Evolutionary conservation across 1,139 yeast genomes (phyloP).

Genomic region (Citeromyces hawaiiensis): DNA sequence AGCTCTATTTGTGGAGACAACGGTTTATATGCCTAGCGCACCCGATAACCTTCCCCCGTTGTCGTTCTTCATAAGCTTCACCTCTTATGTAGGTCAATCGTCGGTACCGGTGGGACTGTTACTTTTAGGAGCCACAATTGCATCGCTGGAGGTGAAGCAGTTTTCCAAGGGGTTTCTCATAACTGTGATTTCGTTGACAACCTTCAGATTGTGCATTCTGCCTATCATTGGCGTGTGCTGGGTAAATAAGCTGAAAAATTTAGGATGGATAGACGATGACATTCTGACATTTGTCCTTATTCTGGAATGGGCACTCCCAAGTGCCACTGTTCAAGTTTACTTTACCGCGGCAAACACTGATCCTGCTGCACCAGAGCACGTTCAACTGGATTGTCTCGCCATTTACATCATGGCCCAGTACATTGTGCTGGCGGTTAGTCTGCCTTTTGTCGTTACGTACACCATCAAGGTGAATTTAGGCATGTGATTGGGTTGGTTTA

Average conservation of each 20-base stretch:
- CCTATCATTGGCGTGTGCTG: slow-evolving; percentile 55
- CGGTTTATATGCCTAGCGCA: slow-evolving; percentile 42
- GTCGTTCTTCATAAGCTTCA: slow-evolving; percentile 67
- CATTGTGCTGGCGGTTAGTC: slow-evolving; percentile 36
- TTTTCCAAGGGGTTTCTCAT: slow-evolving; percentile 76
- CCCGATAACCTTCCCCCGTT: slow-evolving; percentile 79
- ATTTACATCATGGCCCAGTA: slow-evolving; percentile 62
- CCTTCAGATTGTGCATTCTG: slow-evolving; percentile 34
- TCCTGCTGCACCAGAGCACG: slow-evolving; percentile 19
- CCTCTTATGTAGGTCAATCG: slow-evolving; percentile 70
- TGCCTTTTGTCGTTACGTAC: slow-evolving; percentile 59
- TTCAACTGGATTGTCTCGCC: slow-evolving; percentile 79
- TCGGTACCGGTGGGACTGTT: slow-evolving; percentile 80
- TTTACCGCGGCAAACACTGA: slow-evolving; percentile 72
- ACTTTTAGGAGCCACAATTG: slow-evolving; percentile 73
- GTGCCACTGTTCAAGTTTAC: slow-evolving; percentile 78
- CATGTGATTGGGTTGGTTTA: background rate
- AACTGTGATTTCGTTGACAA: slow-evolving; percentile 29
- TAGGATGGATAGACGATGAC: slow-evolving; percentile 45
- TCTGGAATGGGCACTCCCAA: slow-evolving; percentile 68
- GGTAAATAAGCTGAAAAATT: slow-evolving; percentile 30
- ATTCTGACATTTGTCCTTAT: slow-evolving; percentile 58
- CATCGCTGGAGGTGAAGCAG: slow-evolving; percentile 47
- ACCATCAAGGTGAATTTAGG: slow-evolving; percentile 22
- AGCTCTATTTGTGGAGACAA: slow-evolving; percentile 50